Evolutionary conservation across 305 asterid genomes (phyloP), one percentile per base, ranked within the genome.

Genomic region (Solanum hybrid): DNA sequence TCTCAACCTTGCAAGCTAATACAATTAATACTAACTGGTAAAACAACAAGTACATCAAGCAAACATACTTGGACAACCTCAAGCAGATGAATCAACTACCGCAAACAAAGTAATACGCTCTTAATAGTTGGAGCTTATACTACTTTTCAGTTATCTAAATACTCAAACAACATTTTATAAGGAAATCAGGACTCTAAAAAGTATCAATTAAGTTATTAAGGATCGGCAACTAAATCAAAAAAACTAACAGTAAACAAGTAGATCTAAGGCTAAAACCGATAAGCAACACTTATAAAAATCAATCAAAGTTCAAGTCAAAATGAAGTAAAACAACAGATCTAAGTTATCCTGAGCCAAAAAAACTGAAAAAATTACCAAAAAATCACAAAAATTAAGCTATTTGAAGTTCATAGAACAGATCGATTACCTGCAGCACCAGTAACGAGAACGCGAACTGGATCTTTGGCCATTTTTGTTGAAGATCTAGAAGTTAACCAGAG

Each of bases 381-480:
- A 78, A 29, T 42, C 40, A 19, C 12, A 3, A 35, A 64, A 24
- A 5, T 4, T 2, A 82, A 14, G 10, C 7, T 42, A 19, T 24
- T 29, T 29, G 37, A 36, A 81, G 27, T 60, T 15, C 72, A 72
- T 26, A 10, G 45, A 73, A 24, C 17, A 69, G 40, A 89, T 29
- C 14, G 24, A 26, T 19, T 89, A 96, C 98, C 98, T 36, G 98
- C 98, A 42, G 98, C 98, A 45, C 98, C 98, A 81, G 98, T 95
- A 89, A 96, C 98, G 89, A 96, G 98, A 77, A 96, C 98, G 24
- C 98, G 95, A 76, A 94, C 93, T 84, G 98, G 98, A 77, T 95
- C 96, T 38, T 96, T 95, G 14, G 98, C 97, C 98, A 96, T 96
- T 42, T 45, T 69, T 37, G 36, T 85, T 87, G 93, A 90, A 31